These are phyloP conservation scores for Daldinia bambusicola DNA, from an alignment of 495 filamentous ascomycete genomes.

Conservation along the genomic window DNA sequence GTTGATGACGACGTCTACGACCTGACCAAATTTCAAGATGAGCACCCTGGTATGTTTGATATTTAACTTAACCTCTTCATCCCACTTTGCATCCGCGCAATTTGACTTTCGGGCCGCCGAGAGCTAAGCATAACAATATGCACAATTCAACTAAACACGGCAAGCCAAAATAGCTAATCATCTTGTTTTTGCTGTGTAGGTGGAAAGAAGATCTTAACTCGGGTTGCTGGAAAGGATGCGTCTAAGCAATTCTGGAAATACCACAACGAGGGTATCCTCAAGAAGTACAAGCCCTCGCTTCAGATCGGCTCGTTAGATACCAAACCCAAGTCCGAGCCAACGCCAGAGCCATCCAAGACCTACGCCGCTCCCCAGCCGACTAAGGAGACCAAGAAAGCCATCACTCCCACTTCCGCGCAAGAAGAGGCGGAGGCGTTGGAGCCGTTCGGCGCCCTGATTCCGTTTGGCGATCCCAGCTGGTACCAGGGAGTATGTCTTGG, in stretches of 20 bases:
- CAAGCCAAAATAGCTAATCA: conserved; percentile 12
- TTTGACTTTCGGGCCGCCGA: conserved; percentile 26
- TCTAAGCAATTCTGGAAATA: conserved; percentile 99
- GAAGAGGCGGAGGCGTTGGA: conserved; percentile 78
- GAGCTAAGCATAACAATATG: conserved; percentile 19
- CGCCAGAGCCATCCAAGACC: conserved; percentile 58
- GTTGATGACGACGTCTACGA: conserved; percentile 98
- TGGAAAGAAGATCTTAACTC: conserved; percentile 96
- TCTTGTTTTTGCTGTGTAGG: conserved; percentile 58
- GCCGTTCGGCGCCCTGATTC: conserved; percentile 84
- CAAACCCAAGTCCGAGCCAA: conserved; percentile 71
- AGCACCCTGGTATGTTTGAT: conserved; percentile 79
- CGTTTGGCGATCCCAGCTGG: conserved; percentile 93
- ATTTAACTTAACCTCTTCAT: background rate
- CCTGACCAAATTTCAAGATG: conserved; percentile 91
- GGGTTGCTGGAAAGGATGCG: conserved; percentile 95
- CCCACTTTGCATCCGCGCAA: conserved; percentile 9
- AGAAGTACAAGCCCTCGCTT: conserved; percentile 90
- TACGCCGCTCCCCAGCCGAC: conserved; percentile 63
- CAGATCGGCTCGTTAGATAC: conserved; percentile 90
- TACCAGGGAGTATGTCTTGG: conserved; percentile 80
- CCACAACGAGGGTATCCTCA: conserved; percentile 91
- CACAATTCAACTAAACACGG: conserved; percentile 12
- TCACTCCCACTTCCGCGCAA: conserved; percentile 57
- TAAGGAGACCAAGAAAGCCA: conserved; percentile 62